Conservation (phyloP, 139 green algal species). For the Spirogloea muscicola region DNA sequence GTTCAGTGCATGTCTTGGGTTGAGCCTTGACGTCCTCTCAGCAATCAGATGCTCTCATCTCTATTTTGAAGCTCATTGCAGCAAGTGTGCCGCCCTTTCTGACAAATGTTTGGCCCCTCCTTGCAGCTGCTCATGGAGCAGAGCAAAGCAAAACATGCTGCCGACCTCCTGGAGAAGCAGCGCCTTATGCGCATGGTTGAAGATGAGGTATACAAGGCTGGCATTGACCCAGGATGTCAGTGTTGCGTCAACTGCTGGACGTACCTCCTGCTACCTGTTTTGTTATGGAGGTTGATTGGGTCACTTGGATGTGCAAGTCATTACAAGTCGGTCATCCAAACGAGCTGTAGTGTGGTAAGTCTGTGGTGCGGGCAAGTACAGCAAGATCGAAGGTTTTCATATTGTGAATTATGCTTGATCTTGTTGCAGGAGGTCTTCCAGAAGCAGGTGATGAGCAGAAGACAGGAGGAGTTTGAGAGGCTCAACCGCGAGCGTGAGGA, state of each 20-base stretch:
- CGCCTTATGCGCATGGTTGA: conserved; percentile 51
- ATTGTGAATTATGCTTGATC: too few relatives aligned
- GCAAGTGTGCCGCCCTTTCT: neutral
- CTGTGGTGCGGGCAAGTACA: too few relatives aligned
- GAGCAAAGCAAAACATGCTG: conserved; percentile 56
- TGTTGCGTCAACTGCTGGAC: too few relatives aligned
- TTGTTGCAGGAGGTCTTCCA: conserved; percentile 43
- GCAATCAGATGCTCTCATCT: neutral
- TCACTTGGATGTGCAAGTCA: too few relatives aligned
- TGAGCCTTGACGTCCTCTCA: too few relatives aligned
- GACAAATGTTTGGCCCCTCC: neutral
- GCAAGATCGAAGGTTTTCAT: too few relatives aligned
- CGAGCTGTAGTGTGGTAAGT: neutral
- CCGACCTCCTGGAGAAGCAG: conserved; percentile 78
- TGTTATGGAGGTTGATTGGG: too few relatives aligned
- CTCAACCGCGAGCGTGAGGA: conserved; percentile 60
- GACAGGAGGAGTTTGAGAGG: conserved; percentile 84
- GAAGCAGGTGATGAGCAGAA: conserved; percentile 62
- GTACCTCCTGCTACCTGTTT: too few relatives aligned
- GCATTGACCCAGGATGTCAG: neutral
- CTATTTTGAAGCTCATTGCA: neutral
- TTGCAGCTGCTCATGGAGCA: conserved; percentile 50
- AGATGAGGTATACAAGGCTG: conserved; percentile 49
- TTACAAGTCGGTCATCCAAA: too few relatives aligned
- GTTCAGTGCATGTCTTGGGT: too few relatives aligned